Percentiles rank a stretch among this genome's conserved stretches.
Conservation (phyloP, 164 flowering plant species). For the Piper betle region DNA sequence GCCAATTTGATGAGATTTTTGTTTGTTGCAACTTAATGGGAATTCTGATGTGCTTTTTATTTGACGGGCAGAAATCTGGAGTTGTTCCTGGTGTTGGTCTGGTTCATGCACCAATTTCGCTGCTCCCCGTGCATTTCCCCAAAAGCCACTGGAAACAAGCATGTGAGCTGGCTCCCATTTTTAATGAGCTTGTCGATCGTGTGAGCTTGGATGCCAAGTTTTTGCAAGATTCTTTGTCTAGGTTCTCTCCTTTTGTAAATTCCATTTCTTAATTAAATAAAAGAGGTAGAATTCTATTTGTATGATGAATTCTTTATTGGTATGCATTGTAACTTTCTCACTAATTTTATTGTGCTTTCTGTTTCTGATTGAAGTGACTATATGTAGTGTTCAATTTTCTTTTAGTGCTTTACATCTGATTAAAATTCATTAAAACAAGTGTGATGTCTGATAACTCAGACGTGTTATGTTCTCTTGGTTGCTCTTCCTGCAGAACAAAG, state of each 20-base stretch:
- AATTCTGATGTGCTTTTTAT: constrained; percentile 3
- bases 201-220: constrained; percentile 89
- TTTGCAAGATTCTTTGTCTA: constrained; percentile 71
- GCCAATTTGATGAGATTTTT: too few relatives aligned
- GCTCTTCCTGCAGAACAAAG: constrained; percentile 52
- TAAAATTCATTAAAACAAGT: background rate
- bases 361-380: background rate
- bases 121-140: constrained; percentile 67
- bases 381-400: background rate
- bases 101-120: constrained; percentile 87
- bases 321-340: too few relatives aligned
- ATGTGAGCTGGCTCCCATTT: constrained; percentile 79
- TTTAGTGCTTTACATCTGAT: background rate
- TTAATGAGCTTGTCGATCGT: constrained; percentile 90
- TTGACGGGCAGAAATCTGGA: constrained; percentile 61
- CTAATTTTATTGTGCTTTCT: background rate
- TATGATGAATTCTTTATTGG: too few relatives aligned
- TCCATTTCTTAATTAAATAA: too few relatives aligned
- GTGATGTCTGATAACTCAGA: background rate
- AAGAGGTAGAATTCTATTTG: too few relatives aligned
- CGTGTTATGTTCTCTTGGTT: background rate
- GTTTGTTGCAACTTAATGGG: too few relatives aligned
- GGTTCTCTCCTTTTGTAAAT: constrained; percentile 25
- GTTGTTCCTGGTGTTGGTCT: constrained; percentile 77
- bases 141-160: constrained; percentile 67